Base-by-base conservation (phyloP, 345 rosid genomes). In the Bruguiera parviflora region DNA sequence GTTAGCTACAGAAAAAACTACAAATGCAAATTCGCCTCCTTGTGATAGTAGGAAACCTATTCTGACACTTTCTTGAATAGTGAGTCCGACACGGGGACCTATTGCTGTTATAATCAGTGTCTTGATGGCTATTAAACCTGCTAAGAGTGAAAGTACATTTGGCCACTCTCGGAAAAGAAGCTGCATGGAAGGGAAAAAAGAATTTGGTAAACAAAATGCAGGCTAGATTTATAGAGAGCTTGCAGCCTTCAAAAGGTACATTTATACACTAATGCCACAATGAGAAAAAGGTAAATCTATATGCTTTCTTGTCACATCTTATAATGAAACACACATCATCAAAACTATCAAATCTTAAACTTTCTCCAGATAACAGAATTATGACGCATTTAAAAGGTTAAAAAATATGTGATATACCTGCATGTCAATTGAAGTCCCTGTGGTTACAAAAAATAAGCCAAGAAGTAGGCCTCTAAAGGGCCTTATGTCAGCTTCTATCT, bases 1-100 rank as follows among this genome's bases (percentile, higher is more conserved):
- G 88, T 94, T 94, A 58, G 98, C 97, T 53, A 94, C 79, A 78
- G 97, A 91, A 75, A 94, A 94, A 21, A 94, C 98, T 37, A 94
- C 97, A 43, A 94, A 94, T 37, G 89, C 98, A 65, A 94, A 94
- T 80, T 94, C 97, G 43, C 98, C 98, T 82, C 98, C 98, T 77
- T 94, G 98, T 28, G 98, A 94, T 53, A 91, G 85, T 76, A 94
- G 92, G 72, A 94, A 83, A 29, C 98, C 97, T 22, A 91, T 76
- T 86, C 98, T 84, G 68, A 94, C 85, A 49, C 98, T 94, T 86
- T 94, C 97, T 81, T 84, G 92, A 31, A 86, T 18, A 10, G 92
- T 89, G 32, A 94, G 96, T 65, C 98, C 98, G 79, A 94, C 95
- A 64, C 95, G 90, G 43, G 97, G 98, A 81, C 98, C 98, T 59